Base-by-base conservation (phyloP, 2,329 filamentous ascomycete genomes). In the Conoideocrella luteorostrata region DNA sequence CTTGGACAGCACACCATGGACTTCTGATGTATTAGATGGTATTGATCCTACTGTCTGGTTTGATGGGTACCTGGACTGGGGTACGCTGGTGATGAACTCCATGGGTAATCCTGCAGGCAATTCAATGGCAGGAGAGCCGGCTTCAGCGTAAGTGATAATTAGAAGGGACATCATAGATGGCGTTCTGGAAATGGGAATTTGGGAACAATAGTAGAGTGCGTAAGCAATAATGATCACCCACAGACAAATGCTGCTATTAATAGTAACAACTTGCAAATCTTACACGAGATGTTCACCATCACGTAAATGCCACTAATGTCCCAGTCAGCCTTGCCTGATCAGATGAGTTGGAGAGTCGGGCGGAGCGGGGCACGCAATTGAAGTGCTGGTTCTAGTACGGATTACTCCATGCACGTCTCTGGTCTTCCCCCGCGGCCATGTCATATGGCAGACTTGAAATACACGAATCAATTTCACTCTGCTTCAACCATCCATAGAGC, bases 51-150 rank as follows among this genome's bases (percentile, higher is more conserved):
- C 54, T 0, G 40, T 63, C 3, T 65, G 59, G 59, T 62, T 63
- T 29, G 63, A 65, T 20, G 60, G 60, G 0, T 60, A 63, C 26
- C 33, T 63, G 2, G 63, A 65, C 13, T 65, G 62, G 62, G 56
- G 57, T 1, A 51, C 60, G 0, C 50, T 62, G 0, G 50, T 59
- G 0, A 61, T 62, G 60, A 63, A 58, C 26, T 57, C 57, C 0
- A 56, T 58, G 55, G 56, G 55, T 9, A 38, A 40, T 30, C n/a
- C 34, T 2, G 11, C 35, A 30, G 46, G 0, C n/a, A n/a, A n/a
- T n/a, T n/a, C n/a, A n/a, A n/a, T n/a, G 50, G 18, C 53, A 2
- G 23, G 54, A 17, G 56, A 56, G 22, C 36, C 26, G 15, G 24
- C 35, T 28, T 36, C 30, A 24, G 15, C 22, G 15, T 44, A 41